These are phyloP conservation scores for Mucor velutinosus DNA, from an alignment of 371 early-diverging fungal genomes.

Conservation along the genomic window DNA sequence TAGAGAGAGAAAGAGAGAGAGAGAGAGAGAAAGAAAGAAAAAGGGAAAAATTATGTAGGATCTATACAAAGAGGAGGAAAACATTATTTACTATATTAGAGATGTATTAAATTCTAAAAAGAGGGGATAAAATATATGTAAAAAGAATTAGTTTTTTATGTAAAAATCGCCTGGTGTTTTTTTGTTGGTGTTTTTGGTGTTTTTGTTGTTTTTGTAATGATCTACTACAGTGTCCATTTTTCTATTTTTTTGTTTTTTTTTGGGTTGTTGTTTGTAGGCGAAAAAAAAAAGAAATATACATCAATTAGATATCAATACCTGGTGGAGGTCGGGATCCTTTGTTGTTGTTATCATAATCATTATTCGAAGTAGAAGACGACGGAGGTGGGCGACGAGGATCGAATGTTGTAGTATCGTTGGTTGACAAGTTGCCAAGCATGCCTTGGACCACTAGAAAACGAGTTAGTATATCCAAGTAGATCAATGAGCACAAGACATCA, in stretches of 20 bases:
- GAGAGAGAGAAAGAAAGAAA: neutral
- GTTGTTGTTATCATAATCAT: conserved; percentile 7
- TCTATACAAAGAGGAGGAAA: neutral
- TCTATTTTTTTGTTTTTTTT: conserved; percentile 1
- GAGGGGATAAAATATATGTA: conserved; percentile 3
- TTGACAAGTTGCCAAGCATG: conserved; percentile 15
- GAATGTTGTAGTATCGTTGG: conserved; percentile 13
- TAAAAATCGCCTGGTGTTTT: neutral
- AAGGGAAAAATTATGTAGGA: conserved; percentile 1
- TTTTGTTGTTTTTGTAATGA: neutral
- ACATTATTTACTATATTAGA: conserved; percentile 1
- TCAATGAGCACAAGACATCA: neutral
- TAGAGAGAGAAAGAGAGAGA: neutral
- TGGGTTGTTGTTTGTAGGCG: neutral
- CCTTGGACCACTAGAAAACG: conserved; percentile 10
- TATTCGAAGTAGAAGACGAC: neutral
- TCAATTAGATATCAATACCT: conserved; percentile 18
- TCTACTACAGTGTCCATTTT: neutral
- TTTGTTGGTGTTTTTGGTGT: neutral
- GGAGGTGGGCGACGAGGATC: conserved; percentile 20
- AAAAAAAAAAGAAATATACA: neutral
- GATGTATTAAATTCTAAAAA: conserved; percentile 4
- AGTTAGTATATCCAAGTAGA: neutral
- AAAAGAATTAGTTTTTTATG: neutral
- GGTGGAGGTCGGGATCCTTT: conserved; percentile 24